Base-by-base conservation (phyloP, 257 asterid genomes). In the Solanum ossicruentum region DNA sequence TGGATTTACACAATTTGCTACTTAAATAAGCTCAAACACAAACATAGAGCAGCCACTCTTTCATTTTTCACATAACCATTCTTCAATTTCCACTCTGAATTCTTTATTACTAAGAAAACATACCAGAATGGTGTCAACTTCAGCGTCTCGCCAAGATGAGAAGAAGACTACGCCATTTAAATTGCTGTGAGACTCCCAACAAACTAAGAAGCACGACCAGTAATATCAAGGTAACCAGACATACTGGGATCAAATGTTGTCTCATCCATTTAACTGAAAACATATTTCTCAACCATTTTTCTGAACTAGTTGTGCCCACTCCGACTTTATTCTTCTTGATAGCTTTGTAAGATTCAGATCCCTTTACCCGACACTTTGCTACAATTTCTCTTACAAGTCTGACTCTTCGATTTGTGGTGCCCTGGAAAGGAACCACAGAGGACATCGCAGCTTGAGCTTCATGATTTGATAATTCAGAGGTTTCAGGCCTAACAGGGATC, bases 331-430 rank as follows among this genome's bases (percentile, higher is more conserved):
- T 78, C 49, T 10, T 78, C 47, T 52, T 52, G 6, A 57, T 78
- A 17, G 83, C 83, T 28, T 52, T 39, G 41, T 78, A 28, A 0
- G 21, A 15, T 78, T 54, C 26, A 26, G 65, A 78, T 52, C 65
- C 83, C 18, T 78, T 20, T 26, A 78, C 83, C 28, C 26, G 47
- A 52, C 4, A 78, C 11, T 26, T 8, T 10, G 11, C 41, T 54
- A 83, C 85, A 12, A 28, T 70, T 28, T 69, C 70, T 85, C 71
- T 88, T 54, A 91, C 84, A 45, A 94, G 87, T 84, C 91, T 89
- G 77, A 92, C 86, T 49, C 94, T 85, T 79, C 96, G 90, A 84
- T 92, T 89, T 12, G 95, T 94, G 0, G 90, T 91, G 72, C 96
- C 97, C 84, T 92, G 98, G 79, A 65, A 84, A 61, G 94, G 93